A percentile compares a stretch with the other conserved stretches of the same genome.
Conservation (phyloP, 176 grass and related monocot species). For the Carex littledalei region DNA sequence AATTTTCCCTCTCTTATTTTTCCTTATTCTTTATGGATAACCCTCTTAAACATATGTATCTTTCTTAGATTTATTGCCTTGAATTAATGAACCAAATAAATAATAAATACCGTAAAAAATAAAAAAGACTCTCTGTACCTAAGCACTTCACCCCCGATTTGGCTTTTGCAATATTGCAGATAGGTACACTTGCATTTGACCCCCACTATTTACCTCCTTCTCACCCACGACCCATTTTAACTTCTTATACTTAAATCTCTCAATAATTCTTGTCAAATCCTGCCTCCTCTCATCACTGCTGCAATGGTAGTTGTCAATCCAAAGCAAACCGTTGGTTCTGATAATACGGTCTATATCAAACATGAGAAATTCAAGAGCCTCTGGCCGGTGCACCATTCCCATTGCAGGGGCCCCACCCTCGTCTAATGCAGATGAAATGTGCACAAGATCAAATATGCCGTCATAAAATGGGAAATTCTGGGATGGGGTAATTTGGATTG, state of each 20-base stretch:
- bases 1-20: not conserved
- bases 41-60: not conserved
- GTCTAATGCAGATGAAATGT: conserved; percentile 55
- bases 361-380: conserved; percentile 81
- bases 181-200: conserved; percentile 34
- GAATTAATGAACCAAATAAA: conserved; percentile 22
- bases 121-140: not conserved
- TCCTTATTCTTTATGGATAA: conserved; percentile 6
- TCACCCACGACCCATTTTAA: conserved; percentile 71
- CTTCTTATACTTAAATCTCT: conserved; percentile 79
- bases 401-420: conserved; percentile 61
- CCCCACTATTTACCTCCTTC: conserved; percentile 22
- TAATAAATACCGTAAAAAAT: conserved; percentile 12
- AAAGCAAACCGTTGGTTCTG: conserved; percentile 58
- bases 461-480: conserved; percentile 95
- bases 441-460: conserved; percentile 85
- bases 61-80: conserved; percentile 22
- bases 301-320: conserved; percentile 87
- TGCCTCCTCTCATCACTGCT: conserved; percentile 48
- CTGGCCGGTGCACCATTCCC: conserved; percentile 41
- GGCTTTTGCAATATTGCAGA: conserved; percentile 75
- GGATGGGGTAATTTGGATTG: conserved; percentile 65
- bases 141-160: conserved; percentile 23
- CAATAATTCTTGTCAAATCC: conserved; percentile 55
- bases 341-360: conserved; percentile 84